Evolutionary conservation across 176 grass and related monocot genomes (phyloP), one percentile per base, ranked within the genome.

Genomic region (Areca catechu): DNA sequence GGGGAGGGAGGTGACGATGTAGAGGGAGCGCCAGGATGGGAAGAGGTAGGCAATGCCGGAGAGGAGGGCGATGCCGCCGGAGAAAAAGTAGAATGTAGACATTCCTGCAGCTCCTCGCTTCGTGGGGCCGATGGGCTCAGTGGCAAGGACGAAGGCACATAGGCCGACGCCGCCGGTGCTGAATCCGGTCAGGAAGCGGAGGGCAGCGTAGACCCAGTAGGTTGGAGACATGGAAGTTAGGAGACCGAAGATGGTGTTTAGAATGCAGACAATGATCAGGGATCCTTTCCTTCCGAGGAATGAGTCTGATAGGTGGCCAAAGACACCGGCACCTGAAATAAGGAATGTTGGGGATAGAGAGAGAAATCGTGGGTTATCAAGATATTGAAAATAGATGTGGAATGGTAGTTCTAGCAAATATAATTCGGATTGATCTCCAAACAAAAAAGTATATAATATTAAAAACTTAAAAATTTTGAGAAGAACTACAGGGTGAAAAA

Each of bases 21-120:
- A 97, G 58, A 91, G 86, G 5, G 48, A 0, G 29, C 92, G 75
- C 92, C 80, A 97, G 4, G 93, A 83, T 16, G 29, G 83, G 75
- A 80, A 75, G 2, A 85, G 16, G 29, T 89, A 83, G 16, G 92
- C 92, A 7, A 85, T 51, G 71, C 80, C 86, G 0, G 92, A 64
- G 7, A 91, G 88, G 0, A 73, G 52, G 0, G 86, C 92, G 48
- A 91, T 97, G 71, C 92, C 92, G 43, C 71, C 80, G 5, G 91
- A 96, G 79, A 90, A 96, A 71, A 90, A 90, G 75, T 96, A 90
- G 49, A 90, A 87, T 0, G 91, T 82, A 27, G 77, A 96, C 80
- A 87, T 96, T 18, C 86, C 91, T 0, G 65, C 91, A 52, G 25
- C 50, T 4, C 83, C 91, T 14, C 86, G 86, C 19, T 62, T 79